Evolutionary conservation across 139 green algal species (phyloP).

Genomic region (Nannochloris sp.): DNA sequence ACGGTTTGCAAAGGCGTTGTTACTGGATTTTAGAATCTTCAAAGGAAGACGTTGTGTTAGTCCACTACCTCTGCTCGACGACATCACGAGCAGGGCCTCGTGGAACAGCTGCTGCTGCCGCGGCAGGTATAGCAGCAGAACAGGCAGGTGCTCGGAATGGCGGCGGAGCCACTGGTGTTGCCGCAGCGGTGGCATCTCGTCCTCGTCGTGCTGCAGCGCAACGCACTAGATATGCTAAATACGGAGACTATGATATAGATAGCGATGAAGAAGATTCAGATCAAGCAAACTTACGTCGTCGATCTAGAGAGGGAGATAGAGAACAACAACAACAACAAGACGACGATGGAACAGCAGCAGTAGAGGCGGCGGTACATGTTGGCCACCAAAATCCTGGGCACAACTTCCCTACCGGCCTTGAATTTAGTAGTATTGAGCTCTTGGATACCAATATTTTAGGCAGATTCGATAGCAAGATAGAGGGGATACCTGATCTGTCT

Average conservation of each 20-base stretch:
- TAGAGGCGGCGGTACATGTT: no score
- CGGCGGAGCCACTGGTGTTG: background rate
- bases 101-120: background rate
- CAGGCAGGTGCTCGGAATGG: background rate
- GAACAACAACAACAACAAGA: no score
- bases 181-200: background rate
- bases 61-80: slow-evolving; percentile 47
- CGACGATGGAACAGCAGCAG: no score
- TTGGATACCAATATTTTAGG: no score
- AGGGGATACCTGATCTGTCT: no score
- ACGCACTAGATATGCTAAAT: background rate
- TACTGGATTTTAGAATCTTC: slow-evolving; percentile 64
- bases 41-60: slow-evolving; percentile 37
- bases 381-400: no score
- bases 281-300: no score
- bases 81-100: background rate
- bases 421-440: no score
- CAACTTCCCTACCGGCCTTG: no score
- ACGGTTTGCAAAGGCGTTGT: slow-evolving; percentile 44
- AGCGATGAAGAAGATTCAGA: no score
- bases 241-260: background rate
- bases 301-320: no score
- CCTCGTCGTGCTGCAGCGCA: background rate
- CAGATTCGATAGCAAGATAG: no score
- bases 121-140: background rate